Base-by-base conservation (phyloP, 805 yeast species). In the Hyphopichia homilentoma region DNA sequence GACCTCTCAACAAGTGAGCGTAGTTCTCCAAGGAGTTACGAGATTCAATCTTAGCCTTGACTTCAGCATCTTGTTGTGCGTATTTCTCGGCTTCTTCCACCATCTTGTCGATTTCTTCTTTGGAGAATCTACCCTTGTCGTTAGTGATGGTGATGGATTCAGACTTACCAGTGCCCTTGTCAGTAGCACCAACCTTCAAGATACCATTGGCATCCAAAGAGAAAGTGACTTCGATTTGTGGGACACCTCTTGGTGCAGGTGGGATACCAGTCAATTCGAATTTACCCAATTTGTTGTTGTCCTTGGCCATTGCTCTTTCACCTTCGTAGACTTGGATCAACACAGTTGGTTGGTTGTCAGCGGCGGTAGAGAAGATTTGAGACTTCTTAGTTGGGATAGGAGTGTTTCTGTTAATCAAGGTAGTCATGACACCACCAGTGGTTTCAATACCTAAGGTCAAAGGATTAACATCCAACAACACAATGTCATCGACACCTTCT, bases 141-240 rank as follows among this genome's bases (percentile, higher is more conserved):
- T 93, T 90, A 54, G 97, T 87, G 79, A 93, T 93, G 66, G 97
- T 90, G 65, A 93, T 90, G 81, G 90, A 86, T 65, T 96, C 93
- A 52, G 96, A 77, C 72, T 90, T 88, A 74, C 98, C 98, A 50
- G 97, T 90, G 44, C 96, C 89, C 76, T 90, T 90, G 79, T 90
- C 98, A 61, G 84, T 82, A 47, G 98, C 98, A 54, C 96, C 89
- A 59, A 90, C 98, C 84, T 90, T 93, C 70, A 90, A 81, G 79
- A 90, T 93, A 80, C 98, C 98, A 73, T 90, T 93, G 63, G 97
- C 97, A 72, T 93, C 98, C 62, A 93, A 90, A 73, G 90, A 96
- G 72, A 90, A 93, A 68, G 90, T 93, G 56, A 96, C 97, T 79
- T 90, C 97, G 63, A 90, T 83, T 66, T 87, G 96, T 68, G 98